phyloP scores from a whole-genome alignment of 139 green algal genomes.

The Chlorella vulgaris region DNA sequence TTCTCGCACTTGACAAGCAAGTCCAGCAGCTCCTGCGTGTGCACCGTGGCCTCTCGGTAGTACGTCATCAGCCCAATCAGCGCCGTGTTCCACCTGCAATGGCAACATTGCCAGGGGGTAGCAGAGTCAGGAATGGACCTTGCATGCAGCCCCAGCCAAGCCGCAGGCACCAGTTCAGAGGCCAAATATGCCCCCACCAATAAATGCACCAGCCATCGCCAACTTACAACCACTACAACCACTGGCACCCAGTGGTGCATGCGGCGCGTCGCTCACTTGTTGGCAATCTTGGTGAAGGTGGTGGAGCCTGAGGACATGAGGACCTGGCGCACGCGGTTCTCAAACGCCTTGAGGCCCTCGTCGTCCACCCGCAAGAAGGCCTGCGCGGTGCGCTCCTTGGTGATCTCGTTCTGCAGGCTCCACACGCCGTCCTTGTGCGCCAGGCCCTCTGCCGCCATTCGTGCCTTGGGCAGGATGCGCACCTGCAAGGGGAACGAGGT shows the following conservation, averaged over 20 bases:
- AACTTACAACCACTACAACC: no score
- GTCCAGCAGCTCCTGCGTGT: slow-evolving; percentile 99
- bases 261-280: slow-evolving; percentile 96
- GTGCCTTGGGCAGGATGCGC: slow-evolving; percentile 95
- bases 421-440: slow-evolving; percentile 97
- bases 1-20: slow-evolving; percentile 99
- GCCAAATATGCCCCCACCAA: no score
- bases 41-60: slow-evolving; percentile 91
- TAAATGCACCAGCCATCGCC: no score
- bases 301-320: slow-evolving; percentile 97
- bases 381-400: slow-evolving; percentile 93
- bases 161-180: no score
- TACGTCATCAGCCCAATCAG: slow-evolving; percentile 99
- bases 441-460: slow-evolving; percentile 89
- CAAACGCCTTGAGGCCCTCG: slow-evolving; percentile 96
- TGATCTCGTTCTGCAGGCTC: slow-evolving; percentile 94
- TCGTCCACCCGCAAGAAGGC: slow-evolving; percentile 98
- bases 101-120: not conserved
- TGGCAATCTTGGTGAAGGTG: slow-evolving; percentile 99
- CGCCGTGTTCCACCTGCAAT: slow-evolving; percentile 91
- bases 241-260: no score
- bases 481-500: slow-evolving; percentile 54
- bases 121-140: not conserved
- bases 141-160: not conserved
- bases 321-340: slow-evolving; percentile 96